Percentiles rank a stretch among this genome's conserved stretches.
Conservation (phyloP, 805 yeast genomes). For the Nakazawaea sp. region DNA sequence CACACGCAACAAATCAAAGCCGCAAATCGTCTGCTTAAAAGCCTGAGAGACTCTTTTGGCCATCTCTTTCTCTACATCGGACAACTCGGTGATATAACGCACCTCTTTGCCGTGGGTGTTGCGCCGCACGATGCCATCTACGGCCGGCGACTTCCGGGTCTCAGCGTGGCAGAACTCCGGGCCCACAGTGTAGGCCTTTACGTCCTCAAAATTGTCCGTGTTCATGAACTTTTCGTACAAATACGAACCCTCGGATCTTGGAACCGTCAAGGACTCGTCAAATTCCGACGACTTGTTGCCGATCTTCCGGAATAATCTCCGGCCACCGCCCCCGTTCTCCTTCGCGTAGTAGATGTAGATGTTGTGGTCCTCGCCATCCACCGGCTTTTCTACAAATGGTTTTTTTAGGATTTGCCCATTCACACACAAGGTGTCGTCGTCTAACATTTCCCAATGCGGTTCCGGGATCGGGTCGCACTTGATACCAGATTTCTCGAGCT, state of each 20-base stretch:
- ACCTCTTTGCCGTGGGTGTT: constrained; percentile 97
- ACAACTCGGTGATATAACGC: constrained; percentile 76
- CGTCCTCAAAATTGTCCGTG: constrained; percentile 97
- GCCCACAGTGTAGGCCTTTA: constrained; percentile 97
- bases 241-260: constrained; percentile 86
- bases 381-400: constrained; percentile 98
- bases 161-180: constrained; percentile 91
- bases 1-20: constrained; percentile 89
- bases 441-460: constrained; percentile 83
- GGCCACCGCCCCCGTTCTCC: constrained; percentile 95
- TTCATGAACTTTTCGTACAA: constrained; percentile 95
- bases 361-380: constrained; percentile 98
- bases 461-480: constrained; percentile 42
- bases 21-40: constrained; percentile 93
- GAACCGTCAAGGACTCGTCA: constrained; percentile 68
- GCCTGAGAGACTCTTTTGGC: constrained; percentile 70
- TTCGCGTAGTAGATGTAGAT: constrained; percentile 86
- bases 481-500: constrained; percentile 58
- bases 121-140: constrained; percentile 97
- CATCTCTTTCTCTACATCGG: constrained; percentile 69
- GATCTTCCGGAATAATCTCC: constrained; percentile 87
- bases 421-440: constrained; percentile 75
- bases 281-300: constrained; percentile 96
- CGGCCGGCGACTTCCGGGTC: constrained; percentile 96
- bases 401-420: constrained; percentile 68